Percentiles rank a stretch among this genome's conserved stretches.
Evolutionary conservation across 1,284 basidiomycete species (phyloP).

Genomic region (Ustilago cynodontis): DNA sequence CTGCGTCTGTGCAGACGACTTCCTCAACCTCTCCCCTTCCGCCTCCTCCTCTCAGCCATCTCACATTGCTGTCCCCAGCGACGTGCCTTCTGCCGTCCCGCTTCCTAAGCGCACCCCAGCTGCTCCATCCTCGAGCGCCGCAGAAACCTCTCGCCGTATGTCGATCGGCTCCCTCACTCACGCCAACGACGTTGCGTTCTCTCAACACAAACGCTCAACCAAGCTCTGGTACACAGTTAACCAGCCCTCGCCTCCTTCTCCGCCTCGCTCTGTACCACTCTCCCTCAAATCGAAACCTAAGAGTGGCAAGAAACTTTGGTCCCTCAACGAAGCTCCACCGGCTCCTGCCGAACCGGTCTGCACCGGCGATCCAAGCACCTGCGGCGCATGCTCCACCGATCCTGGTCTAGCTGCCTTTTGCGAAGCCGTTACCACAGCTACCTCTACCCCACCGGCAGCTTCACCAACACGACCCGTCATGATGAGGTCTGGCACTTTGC

Average conservation of each 20-base stretch:
- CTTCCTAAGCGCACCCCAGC: slow-evolving; percentile 25
- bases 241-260: slow-evolving; percentile 23
- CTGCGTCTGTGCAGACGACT: slow-evolving; percentile 60
- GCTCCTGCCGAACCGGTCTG: slow-evolving; percentile 35
- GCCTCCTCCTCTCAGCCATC: slow-evolving; percentile 17
- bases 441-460: slow-evolving; percentile 11
- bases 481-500: slow-evolving; percentile 25
- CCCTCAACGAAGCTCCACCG: slow-evolving; percentile 10
- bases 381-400: slow-evolving; percentile 53
- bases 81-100: slow-evolving; percentile 31
- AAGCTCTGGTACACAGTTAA: slow-evolving; percentile 52
- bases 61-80: slow-evolving; percentile 33
- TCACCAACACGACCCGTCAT: slow-evolving; percentile 21
- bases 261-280: slow-evolving; percentile 26
- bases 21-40: slow-evolving; percentile 31
- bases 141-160: slow-evolving; percentile 38
- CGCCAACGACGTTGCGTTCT: slow-evolving; percentile 26
- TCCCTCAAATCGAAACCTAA: slow-evolving; percentile 11
- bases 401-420: slow-evolving; percentile 58
- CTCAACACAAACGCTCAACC: slow-evolving; percentile 23
- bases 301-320: slow-evolving; percentile 42
- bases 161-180: slow-evolving; percentile 48
- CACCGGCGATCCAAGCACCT: slow-evolving; percentile 56
- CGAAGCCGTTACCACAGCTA: slow-evolving; percentile 47
- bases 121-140: slow-evolving; percentile 1